Evolutionary conservation across 768 basidiomycete genomes (phyloP).

Genomic region (Pholiota molesta): DNA sequence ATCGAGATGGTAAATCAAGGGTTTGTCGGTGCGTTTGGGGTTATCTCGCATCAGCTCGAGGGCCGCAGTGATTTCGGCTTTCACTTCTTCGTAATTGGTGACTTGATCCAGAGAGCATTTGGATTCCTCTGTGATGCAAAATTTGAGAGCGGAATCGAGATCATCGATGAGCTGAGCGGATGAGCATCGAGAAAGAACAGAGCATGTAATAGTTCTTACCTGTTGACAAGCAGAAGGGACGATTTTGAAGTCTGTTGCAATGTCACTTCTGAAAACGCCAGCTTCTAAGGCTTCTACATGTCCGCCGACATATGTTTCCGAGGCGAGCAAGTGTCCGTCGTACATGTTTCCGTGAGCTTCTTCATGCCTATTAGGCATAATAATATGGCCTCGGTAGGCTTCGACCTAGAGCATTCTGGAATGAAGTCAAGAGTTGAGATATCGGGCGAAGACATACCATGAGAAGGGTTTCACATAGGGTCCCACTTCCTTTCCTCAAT

Average conservation of each 20-base stretch:
- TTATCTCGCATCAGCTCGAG: conserved; percentile 92
- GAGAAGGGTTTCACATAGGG: conserved; percentile 94
- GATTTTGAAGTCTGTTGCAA: conserved; percentile 93
- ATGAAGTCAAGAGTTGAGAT: not conserved
- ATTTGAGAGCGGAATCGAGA: conserved; percentile 88
- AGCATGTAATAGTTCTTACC: conserved; percentile 40
- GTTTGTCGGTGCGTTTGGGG: conserved; percentile 86
- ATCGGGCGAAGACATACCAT: conserved; percentile 69
- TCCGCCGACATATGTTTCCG: conserved; percentile 98
- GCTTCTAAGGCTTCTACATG: conserved; percentile 99
- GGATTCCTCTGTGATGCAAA: conserved; percentile 87
- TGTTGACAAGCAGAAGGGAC: conserved; percentile 85
- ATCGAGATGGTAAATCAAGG: conserved; percentile 97
- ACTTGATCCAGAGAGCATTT: conserved; percentile 78
- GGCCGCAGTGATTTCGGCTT: conserved; percentile 70
- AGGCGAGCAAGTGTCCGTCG: conserved; percentile 94
- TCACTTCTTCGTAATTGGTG: conserved; percentile 96
- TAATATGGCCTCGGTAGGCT: conserved; percentile 87
- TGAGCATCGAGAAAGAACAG: conserved; percentile 1
- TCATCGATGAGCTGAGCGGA: conserved; percentile 81
- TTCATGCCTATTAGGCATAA: conserved; percentile 98
- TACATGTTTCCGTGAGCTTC: conserved; percentile 91
- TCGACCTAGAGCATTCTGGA: conserved; percentile 68
- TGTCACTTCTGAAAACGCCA: conserved; percentile 97
- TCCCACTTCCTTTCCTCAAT: conserved; percentile 92